phyloP scores from a whole-genome alignment of 441 rosid genomes.

The Adansonia gregorii region DNA sequence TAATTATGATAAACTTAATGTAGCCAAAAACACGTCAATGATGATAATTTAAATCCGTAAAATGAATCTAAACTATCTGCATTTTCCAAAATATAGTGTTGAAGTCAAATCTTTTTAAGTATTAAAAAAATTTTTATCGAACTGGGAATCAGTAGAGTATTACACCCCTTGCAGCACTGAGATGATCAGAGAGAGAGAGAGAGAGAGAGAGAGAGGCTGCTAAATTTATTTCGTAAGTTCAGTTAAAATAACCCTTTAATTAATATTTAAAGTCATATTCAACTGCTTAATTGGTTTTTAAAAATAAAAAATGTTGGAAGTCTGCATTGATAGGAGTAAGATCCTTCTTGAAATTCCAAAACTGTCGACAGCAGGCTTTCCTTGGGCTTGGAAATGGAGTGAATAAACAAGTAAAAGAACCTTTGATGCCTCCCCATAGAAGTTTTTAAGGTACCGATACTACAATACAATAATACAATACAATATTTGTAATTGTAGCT shows the following conservation, averaged over 20 bases:
- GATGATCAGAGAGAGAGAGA: neutral
- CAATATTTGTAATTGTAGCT: too few relatives aligned
- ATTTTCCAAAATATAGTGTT: neutral
- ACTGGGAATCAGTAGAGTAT: neutral
- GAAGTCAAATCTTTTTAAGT: neutral
- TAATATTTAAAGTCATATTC: neutral
- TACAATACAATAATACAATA: too few relatives aligned
- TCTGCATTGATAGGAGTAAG: neutral
- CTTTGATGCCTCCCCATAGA: slow-evolving; percentile 25
- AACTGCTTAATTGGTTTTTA: neutral
- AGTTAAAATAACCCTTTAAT: neutral
- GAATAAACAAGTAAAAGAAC: neutral
- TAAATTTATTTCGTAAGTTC: neutral
- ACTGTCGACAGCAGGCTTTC: neutral
- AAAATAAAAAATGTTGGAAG: neutral
- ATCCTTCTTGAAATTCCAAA: slow-evolving; percentile 14
- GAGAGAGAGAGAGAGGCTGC: neutral
- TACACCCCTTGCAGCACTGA: neutral
- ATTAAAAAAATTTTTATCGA: neutral
- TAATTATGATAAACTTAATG: too few relatives aligned
- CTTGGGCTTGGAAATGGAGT: neutral
- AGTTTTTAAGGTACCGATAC: neutral
- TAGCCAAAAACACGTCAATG: too few relatives aligned
- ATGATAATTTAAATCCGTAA: too few relatives aligned
- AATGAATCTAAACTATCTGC: too few relatives aligned